Evolutionary conservation across 228 moss, liverwort and hornwort genomes (phyloP).

Genomic region (Sphagnum fallax): DNA sequence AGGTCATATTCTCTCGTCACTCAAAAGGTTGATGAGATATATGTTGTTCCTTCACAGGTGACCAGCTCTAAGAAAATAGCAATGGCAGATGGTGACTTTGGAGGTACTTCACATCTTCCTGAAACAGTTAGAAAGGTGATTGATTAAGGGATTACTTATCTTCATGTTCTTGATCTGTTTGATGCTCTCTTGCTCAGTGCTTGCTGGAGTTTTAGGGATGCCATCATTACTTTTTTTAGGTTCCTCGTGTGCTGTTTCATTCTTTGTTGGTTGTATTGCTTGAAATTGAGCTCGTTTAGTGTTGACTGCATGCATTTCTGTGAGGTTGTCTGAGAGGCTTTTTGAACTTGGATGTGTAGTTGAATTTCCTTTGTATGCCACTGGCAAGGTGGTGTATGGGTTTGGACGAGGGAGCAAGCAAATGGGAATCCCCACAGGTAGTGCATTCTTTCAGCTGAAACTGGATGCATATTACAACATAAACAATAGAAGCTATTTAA

Average conservation of each 20-base stretch:
- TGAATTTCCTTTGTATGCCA: slow-evolving; percentile 58
- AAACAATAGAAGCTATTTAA: background rate
- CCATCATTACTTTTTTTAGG: too few relatives aligned
- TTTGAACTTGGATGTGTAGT: slow-evolving; percentile 28
- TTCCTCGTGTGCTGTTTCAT: too few relatives aligned
- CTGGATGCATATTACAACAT: background rate
- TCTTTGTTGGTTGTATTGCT: too few relatives aligned
- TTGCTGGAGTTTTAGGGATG: too few relatives aligned
- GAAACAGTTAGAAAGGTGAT: background rate
- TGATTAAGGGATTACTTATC: background rate
- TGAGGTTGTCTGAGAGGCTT: too few relatives aligned
- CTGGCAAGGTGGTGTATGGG: slow-evolving; percentile 64
- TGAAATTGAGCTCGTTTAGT: too few relatives aligned
- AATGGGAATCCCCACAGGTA: slow-evolving; percentile 92
- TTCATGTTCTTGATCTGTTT: too few relatives aligned
- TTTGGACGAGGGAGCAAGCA: slow-evolving; percentile 91
- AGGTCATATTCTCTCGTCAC: too few relatives aligned
- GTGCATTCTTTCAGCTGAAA: background rate
- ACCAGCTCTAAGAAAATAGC: slow-evolving; percentile 18
- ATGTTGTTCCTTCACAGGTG: slow-evolving; percentile 14
- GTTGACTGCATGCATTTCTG: too few relatives aligned
- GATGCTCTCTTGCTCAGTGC: too few relatives aligned
- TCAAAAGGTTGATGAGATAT: too few relatives aligned
- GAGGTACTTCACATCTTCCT: slow-evolving; percentile 18
- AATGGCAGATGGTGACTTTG: slow-evolving; percentile 19